Conservation (phyloP, 495 filamentous ascomycete genomes). For the Aspergillus heteromorphus region DNA sequence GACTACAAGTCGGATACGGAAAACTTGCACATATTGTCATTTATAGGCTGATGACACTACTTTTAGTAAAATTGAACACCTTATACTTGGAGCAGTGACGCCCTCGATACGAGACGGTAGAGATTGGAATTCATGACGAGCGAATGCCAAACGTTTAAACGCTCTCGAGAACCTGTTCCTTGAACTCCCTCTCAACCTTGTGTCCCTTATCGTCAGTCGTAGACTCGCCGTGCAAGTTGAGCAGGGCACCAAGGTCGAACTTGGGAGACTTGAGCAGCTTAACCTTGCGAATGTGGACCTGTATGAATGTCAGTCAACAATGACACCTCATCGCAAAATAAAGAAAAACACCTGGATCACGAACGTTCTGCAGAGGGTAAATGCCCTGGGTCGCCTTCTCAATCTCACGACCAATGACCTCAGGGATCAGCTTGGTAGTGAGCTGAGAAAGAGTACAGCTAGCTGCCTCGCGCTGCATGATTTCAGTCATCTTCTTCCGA, state of each 20-base stretch:
- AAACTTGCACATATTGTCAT: not conserved
- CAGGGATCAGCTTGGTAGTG: conserved; percentile 95
- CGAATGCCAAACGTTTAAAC: conserved; percentile 57
- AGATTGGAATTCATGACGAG: conserved; percentile 8
- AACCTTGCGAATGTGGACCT: conserved; percentile 99
- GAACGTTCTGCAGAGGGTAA: conserved; percentile 97
- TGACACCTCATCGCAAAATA: not conserved
- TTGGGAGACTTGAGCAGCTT: conserved; percentile 97
- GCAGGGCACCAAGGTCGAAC: conserved; percentile 95
- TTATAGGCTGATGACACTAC: not conserved
- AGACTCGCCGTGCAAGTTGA: conserved; percentile 94
- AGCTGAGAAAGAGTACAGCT: conserved; percentile 92
- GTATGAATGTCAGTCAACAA: conserved; percentile 23
- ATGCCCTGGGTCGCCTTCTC: conserved; percentile 99
- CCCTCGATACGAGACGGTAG: conserved; percentile 23
- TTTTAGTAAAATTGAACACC: not conserved
- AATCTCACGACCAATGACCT: conserved; percentile 98
- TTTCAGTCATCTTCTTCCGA: conserved; percentile 99
- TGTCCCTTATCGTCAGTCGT: conserved; percentile 93
- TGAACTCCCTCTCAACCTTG: conserved; percentile 99
- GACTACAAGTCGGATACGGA: not conserved
- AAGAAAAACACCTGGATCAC: conserved; percentile 24
- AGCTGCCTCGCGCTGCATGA: conserved; percentile 91
- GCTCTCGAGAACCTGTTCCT: conserved; percentile 87
- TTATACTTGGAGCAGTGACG: conserved; percentile 2